A percentile compares a stretch with the other conserved stretches of the same genome.
phyloP scores from a whole-genome alignment of 2,329 filamentous ascomycete species.

The Microdochium bolleyi region DNA sequence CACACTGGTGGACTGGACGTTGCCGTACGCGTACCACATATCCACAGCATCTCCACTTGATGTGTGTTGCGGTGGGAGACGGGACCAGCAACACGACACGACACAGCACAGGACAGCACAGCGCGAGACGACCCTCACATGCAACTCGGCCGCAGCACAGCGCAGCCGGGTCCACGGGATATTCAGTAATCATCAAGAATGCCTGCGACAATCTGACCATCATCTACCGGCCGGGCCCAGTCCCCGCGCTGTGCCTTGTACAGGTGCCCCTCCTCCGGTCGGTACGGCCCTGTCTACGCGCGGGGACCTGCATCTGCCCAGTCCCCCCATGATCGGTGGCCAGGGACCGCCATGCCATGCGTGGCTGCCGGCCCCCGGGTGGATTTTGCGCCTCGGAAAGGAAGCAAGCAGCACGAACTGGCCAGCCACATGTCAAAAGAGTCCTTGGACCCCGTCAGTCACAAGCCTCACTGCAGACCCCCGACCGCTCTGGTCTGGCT shows the following conservation, averaged over 20 bases:
- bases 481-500: no score
- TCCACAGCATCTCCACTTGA: no score
- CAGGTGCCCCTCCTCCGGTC: no score
- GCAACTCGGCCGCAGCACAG: no score
- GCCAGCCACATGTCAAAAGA: neutral
- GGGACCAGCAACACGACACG: no score
- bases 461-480: neutral
- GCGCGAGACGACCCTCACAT: no score
- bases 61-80: no score
- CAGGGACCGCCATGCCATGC: neutral
- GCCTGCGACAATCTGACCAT: neutral
- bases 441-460: neutral
- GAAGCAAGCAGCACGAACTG: neutral
- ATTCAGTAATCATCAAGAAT: neutral
- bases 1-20: no score
- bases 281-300: neutral
- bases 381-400: neutral
- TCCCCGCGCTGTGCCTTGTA: no score
- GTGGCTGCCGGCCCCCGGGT: neutral
- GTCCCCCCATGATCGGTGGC: neutral
- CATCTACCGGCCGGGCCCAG: neutral
- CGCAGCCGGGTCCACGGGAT: no score
- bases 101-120: no score
- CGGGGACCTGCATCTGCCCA: neutral
- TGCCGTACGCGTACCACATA: no score